These are phyloP conservation scores for Gossypium stocksii DNA, from an alignment of 345 rosid species.

Conservation along the genomic window DNA sequence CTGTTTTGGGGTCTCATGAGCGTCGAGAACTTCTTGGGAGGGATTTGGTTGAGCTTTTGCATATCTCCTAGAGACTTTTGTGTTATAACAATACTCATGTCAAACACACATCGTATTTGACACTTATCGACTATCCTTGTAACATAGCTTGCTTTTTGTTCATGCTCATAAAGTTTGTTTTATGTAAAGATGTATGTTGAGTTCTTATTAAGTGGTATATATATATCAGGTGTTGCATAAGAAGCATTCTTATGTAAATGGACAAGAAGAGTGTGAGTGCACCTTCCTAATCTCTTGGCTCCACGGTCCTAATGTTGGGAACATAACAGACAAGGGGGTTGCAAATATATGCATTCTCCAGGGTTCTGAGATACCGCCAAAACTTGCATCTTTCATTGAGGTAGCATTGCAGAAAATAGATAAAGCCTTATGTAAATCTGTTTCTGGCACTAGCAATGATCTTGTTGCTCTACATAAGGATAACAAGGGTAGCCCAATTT, in stretches of 20 bases:
- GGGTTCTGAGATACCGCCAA: constrained; percentile 5
- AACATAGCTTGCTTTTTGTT: not conserved
- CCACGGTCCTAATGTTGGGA: constrained; percentile 35
- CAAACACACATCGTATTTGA: too few relatives aligned
- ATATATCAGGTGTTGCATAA: constrained; percentile 24
- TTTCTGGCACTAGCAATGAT: constrained; percentile 4
- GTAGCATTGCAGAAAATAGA: constrained; percentile 19
- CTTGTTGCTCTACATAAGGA: not conserved
- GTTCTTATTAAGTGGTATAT: not conserved
- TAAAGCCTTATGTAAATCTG: not conserved
- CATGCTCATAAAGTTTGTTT: not conserved
- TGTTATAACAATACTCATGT: too few relatives aligned
- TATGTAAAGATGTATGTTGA: not conserved
- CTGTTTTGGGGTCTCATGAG: not conserved
- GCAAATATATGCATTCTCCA: constrained; percentile 36
- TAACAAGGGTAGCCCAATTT: not conserved
- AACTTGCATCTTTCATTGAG: constrained; percentile 20
- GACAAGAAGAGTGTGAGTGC: constrained; percentile 43
- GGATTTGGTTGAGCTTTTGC: too few relatives aligned
- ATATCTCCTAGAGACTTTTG: too few relatives aligned
- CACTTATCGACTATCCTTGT: not conserved
- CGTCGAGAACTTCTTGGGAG: too few relatives aligned
- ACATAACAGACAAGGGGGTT: constrained; percentile 20
- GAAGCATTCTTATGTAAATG: constrained; percentile 28
- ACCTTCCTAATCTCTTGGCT: constrained; percentile 36